Evolutionary conservation across 768 basidiomycete genomes (phyloP), one percentile per base, ranked within the genome.

Genomic region (Kwoniella sp.): DNA sequence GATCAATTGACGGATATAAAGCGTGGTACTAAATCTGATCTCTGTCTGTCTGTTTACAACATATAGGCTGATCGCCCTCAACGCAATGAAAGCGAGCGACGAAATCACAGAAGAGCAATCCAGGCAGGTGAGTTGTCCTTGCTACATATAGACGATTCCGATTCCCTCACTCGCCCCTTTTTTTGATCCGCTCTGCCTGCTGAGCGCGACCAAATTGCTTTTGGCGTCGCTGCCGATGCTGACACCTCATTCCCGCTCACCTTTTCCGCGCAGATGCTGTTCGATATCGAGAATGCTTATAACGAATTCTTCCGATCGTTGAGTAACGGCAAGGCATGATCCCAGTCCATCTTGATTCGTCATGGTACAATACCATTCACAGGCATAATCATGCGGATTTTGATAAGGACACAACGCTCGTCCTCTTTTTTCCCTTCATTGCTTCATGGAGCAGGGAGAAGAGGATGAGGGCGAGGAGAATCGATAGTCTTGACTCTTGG

Each of bases 251-350:
- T 9, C 13, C 21, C 24, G 4, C 8, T 21, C 29, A 21, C 46
- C 22, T 25, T 29, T 1, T 22, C 27, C 27, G 17, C 40, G 5
- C 62, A 96, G 91, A 84, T 98, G 64, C 83, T 91, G n/a, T 98
- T 97, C 74, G 95, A 98, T 73, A 91, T 96, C 56, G 94, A 98
- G 70, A 88, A 95, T 72, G 93, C 95, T 0, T 98, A 98, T 74
- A 89, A 90, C 19, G 90, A 95, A 79, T 93, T 92, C 82, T 91
- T 92, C 84, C 64, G 77, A 12, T 79, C 78, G 8, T 64, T 80
- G 6, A 71, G 72, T 30, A 71, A 71, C 27, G 68, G 65, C 24
- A 73, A 73, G 58, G 13, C 40, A 44, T 44, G 40, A 44, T 44
- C 17, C 33, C n/a, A n/a, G n/a, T n/a, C n/a, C n/a, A n/a, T n/a